Conservation (phyloP, 495 filamentous ascomycete genomes). For the Daldinia concentrica region DNA sequence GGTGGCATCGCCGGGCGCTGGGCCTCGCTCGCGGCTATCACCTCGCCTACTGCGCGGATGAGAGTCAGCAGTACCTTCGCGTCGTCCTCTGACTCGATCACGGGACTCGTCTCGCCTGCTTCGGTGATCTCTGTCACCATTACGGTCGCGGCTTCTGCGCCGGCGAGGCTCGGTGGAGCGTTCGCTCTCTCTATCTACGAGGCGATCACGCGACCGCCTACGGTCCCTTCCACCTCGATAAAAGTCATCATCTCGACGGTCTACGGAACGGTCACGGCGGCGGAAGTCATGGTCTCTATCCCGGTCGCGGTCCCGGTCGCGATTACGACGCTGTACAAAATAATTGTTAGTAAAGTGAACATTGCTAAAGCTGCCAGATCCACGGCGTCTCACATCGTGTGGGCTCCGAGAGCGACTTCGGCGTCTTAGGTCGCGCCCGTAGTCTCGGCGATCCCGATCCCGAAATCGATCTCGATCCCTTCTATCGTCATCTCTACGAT, state of each 20-base stretch:
- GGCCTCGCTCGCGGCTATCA: constrained; percentile 66
- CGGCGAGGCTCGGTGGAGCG: constrained; percentile 63
- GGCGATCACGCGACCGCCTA: constrained; percentile 70
- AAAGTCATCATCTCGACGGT: constrained; percentile 75
- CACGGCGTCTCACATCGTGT: constrained; percentile 66
- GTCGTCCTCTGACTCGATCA: constrained; percentile 72
- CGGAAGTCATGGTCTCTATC: constrained; percentile 67
- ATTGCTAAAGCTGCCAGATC: constrained; percentile 1
- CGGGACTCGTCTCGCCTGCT: constrained; percentile 82
- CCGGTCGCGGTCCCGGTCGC: constrained; percentile 60
- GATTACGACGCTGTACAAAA: constrained; percentile 60
- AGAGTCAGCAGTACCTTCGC: constrained; percentile 81
- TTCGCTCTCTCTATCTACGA: constrained; percentile 66
- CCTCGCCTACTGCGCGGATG: constrained; percentile 74
- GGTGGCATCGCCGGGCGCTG: constrained; percentile 52
- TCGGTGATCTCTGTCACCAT: constrained; percentile 69
- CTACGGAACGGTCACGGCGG: constrained; percentile 77
- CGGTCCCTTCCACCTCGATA: constrained; percentile 67
- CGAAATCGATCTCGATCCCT: constrained; percentile 68
- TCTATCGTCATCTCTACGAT: constrained; percentile 79
- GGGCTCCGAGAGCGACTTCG: constrained; percentile 73
- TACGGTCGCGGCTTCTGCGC: constrained; percentile 69
- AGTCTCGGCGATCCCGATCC: constrained; percentile 63
- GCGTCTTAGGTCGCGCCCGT: constrained; percentile 67
- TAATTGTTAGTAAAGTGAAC: constrained; percentile 45